Evolutionary conservation across 2,329 filamentous ascomycete species (phyloP).

Genomic region (Aspergillus jensenii): DNA sequence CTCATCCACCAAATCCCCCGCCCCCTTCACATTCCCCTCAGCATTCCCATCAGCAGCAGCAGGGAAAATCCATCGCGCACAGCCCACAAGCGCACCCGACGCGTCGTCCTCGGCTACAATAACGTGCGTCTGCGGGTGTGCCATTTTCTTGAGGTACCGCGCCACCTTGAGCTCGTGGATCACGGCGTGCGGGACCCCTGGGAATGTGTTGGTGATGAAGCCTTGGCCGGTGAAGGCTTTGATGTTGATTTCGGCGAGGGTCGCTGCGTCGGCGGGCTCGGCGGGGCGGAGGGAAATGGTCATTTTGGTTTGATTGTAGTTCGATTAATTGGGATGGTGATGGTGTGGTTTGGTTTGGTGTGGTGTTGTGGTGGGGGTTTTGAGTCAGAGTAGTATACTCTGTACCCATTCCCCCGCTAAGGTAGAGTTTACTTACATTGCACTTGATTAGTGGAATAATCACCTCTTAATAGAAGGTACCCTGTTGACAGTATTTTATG

Average conservation of each 20-base stretch:
- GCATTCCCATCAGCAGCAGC: background rate
- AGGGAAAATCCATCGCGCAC: constrained; percentile 49
- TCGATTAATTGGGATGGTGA: background rate
- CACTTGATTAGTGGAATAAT: too few species aligned
- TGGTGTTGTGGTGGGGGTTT: too few species aligned
- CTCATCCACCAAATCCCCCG: background rate
- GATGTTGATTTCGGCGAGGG: constrained; percentile 47
- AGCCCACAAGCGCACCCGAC: constrained; percentile 41
- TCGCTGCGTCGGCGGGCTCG: constrained; percentile 41
- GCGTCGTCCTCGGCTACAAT: constrained; percentile 40
- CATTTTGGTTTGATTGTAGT: constrained; percentile 4
- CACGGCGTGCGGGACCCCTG: constrained; percentile 24
- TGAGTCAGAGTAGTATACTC: too few species aligned
- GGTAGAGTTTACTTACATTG: too few species aligned
- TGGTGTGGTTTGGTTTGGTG: background rate
- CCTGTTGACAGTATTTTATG: too few species aligned
- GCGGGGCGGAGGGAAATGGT: constrained; percentile 38
- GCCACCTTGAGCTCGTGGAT: constrained; percentile 38
- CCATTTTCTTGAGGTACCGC: constrained; percentile 40
- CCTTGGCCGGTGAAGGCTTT: constrained; percentile 46
- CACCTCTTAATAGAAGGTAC: too few species aligned
- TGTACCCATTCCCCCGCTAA: too few species aligned
- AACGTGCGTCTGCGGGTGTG: constrained; percentile 39
- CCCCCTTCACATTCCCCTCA: constrained; percentile 21
- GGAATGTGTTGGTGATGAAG: constrained; percentile 27